phyloP scores from a whole-genome alignment of 768 basidiomycete genomes.

The Flagelloscypha sp. region DNA sequence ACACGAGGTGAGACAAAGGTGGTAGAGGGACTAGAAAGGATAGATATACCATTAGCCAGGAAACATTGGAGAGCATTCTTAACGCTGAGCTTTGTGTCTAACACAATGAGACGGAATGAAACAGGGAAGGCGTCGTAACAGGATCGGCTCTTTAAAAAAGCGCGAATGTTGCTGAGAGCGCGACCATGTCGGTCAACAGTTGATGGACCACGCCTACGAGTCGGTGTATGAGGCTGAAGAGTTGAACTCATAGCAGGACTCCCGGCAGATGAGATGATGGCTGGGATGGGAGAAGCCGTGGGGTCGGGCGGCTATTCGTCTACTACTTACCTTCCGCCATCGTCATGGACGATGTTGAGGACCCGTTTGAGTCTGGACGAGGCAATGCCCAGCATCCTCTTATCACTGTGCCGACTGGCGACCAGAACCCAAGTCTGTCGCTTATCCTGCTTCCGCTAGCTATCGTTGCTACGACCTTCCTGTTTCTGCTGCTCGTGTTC shows the following conservation, averaged over 20 bases:
- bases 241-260: constrained; percentile 26
- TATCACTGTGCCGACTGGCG: constrained; percentile 3
- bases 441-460: constrained; percentile 89
- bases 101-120: constrained; percentile 91
- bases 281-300: no score
- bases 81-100: constrained; percentile 92
- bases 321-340: background rate
- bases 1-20: constrained; percentile 9
- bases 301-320: no score
- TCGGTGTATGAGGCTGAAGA: no score
- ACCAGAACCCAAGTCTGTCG: constrained; percentile 23
- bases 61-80: constrained; percentile 91
- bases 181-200: constrained; percentile 64
- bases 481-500: constrained; percentile 89
- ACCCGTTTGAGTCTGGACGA: background rate
- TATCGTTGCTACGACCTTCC: constrained; percentile 86
- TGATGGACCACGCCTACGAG: no score
- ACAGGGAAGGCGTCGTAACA: constrained; percentile 97
- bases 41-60: constrained; percentile 58
- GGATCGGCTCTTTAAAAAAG: constrained; percentile 75
- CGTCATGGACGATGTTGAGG: constrained; percentile 2
- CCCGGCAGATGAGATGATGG: no score
- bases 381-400: background rate
- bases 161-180: constrained; percentile 63
- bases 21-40: constrained; percentile 4